A percentile compares a stretch with the other conserved stretches of the same genome.
Evolutionary conservation across 305 asterid species (phyloP).

Genomic region (Solanum hybrid): DNA sequence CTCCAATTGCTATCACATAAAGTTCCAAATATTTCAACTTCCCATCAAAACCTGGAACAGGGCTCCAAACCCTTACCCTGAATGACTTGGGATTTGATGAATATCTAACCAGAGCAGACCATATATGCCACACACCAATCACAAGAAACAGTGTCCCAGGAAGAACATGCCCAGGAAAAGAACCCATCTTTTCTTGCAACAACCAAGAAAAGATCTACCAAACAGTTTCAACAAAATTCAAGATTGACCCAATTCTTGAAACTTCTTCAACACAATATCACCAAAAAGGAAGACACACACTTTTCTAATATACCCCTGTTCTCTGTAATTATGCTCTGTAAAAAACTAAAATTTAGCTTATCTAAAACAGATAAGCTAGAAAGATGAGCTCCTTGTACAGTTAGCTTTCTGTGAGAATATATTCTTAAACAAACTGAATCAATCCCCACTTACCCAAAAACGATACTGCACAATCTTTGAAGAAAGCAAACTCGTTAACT

Average conservation of each 20-base stretch:
- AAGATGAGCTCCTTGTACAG: background rate
- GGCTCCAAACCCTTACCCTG: conserved; percentile 82
- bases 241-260: background rate
- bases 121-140: conserved; percentile 82
- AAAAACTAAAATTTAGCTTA: background rate
- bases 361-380: background rate
- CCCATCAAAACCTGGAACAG: conserved; percentile 72
- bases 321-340: background rate
- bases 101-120: conserved; percentile 67
- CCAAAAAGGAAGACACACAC: background rate
- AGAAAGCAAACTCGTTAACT: background rate
- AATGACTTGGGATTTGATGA: conserved; percentile 57
- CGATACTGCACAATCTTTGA: background rate
- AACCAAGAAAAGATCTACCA: background rate
- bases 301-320: background rate
- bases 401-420: background rate
- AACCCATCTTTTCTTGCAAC: conserved; percentile 47
- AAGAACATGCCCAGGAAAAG: conserved; percentile 82
- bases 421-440: background rate
- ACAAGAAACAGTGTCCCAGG: conserved; percentile 86
- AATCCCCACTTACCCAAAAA: background rate
- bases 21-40: conserved; percentile 80
- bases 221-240: background rate
- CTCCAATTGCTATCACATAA: conserved; percentile 70
- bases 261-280: background rate